phyloP scores from a whole-genome alignment of 805 yeast species.

The Lachancea lanzarotensis region DNA sequence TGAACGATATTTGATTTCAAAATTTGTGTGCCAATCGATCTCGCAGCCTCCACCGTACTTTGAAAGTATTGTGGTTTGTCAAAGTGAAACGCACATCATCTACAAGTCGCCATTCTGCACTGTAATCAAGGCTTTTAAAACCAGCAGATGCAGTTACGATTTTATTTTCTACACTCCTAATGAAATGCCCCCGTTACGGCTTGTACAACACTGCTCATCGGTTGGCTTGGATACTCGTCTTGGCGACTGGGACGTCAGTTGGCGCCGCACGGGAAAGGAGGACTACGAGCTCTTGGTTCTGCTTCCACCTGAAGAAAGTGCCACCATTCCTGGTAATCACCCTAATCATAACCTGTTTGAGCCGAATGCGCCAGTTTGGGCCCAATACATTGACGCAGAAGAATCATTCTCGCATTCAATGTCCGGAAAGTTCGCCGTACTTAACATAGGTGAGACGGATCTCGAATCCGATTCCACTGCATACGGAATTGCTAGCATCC shows the following conservation, averaged over 20 bases:
- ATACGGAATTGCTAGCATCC: slow-evolving; percentile 5
- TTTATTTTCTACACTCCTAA: slow-evolving; percentile 1
- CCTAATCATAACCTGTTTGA: neutral
- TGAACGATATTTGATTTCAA: slow-evolving; percentile 1
- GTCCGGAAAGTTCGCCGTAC: slow-evolving; percentile 1
- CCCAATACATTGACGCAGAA: neutral
- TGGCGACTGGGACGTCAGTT: slow-evolving; percentile 7
- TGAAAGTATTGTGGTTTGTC: neutral
- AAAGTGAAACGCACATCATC: neutral
- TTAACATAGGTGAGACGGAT: slow-evolving; percentile 3
- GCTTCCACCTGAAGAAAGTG: neutral
- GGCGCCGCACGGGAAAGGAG: slow-evolving; percentile 3
- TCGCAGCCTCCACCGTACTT: slow-evolving; percentile 1
- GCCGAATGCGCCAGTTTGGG: slow-evolving; percentile 2
- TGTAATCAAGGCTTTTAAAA: neutral
- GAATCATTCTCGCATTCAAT: neutral
- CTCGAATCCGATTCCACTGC: slow-evolving; percentile 5
- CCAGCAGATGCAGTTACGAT: neutral
- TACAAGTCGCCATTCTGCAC: slow-evolving; percentile 8
- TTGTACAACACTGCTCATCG: neutral
- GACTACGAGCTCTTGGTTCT: slow-evolving; percentile 1
- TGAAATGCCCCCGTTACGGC: neutral
- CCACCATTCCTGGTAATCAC: neutral
- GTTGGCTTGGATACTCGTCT: slow-evolving; percentile 2
- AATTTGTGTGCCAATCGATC: slow-evolving; percentile 1